Evolutionary conservation across 2,329 filamentous ascomycete species (phyloP).

Genomic region (Claviceps purpurea): DNA sequence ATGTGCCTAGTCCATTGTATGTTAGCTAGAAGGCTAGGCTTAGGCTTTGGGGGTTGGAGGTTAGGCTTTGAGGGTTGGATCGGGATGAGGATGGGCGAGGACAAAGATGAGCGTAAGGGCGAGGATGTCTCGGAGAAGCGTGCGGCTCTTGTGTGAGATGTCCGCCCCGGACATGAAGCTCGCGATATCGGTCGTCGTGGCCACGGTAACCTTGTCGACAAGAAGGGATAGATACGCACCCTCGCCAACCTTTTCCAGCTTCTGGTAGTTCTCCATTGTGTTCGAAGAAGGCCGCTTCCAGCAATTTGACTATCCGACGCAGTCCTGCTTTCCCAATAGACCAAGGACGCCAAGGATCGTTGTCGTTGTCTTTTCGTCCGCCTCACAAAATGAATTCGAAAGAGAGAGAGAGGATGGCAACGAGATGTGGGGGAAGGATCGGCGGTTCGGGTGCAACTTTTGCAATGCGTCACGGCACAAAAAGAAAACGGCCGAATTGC

Average conservation of each 20-base stretch:
- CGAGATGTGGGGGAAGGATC: not conserved
- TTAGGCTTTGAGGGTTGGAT: not conserved
- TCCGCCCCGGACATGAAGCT: not conserved
- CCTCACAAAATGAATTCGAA: not conserved
- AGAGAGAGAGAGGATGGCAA: not conserved
- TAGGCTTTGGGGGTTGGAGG: too few species aligned
- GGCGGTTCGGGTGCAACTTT: not conserved
- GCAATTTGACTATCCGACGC: not conserved
- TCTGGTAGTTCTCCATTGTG: slow-evolving; percentile 87
- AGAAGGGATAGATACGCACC: slow-evolving; percentile 37
- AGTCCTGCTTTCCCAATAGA: not conserved
- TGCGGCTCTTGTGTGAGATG: too few species aligned
- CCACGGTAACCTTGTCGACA: too few species aligned
- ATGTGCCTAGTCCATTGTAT: slow-evolving; percentile 52
- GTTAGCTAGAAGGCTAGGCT: not conserved
- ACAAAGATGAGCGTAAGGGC: not conserved
- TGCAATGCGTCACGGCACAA: not conserved
- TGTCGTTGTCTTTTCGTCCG: not conserved
- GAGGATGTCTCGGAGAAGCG: not conserved
- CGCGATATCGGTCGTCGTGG: not conserved
- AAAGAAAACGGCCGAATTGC: not conserved
- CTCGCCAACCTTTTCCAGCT: slow-evolving; percentile 93
- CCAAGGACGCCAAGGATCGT: not conserved
- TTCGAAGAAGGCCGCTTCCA: not conserved
- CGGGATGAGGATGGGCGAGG: not conserved